These are phyloP conservation scores for Diaporthe australafricana DNA, from an alignment of 2,329 filamentous ascomycete species.

Conservation along the genomic window DNA sequence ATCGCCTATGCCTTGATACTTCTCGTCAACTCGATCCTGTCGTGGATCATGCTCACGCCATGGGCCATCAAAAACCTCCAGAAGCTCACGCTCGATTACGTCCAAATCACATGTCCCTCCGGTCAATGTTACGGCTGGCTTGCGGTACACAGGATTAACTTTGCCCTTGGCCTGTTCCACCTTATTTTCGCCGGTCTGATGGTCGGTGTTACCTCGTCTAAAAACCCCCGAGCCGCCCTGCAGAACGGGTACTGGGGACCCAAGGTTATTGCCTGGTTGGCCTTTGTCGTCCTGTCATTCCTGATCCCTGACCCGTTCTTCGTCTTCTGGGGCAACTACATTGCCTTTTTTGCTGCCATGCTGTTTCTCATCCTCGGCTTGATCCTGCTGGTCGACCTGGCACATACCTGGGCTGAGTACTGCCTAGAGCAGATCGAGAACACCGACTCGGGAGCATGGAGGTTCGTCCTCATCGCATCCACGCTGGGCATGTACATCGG, in stretches of 20 bases:
- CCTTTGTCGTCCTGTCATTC: conserved; percentile 89
- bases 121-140: conserved; percentile 96
- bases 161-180: conserved; percentile 94
- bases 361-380: conserved; percentile 93
- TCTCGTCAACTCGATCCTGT: conserved; percentile 94
- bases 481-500: conserved; percentile 94
- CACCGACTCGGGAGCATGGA: conserved; percentile 86
- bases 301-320: conserved; percentile 96
- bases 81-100: conserved; percentile 92
- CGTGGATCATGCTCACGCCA: conserved; percentile 99
- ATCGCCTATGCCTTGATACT: conserved; percentile 95
- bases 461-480: conserved; percentile 87
- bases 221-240: conserved; percentile 85
- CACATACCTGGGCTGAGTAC: conserved; percentile 97
- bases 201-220: conserved; percentile 87
- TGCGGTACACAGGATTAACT: conserved; percentile 97
- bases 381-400: conserved; percentile 92
- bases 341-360: conserved; percentile 88
- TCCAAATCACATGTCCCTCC: conserved; percentile 92
- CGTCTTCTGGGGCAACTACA: conserved; percentile 94
- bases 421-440: conserved; percentile 94
- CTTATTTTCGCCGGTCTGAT: conserved; percentile 86
- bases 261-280: conserved; percentile 91
- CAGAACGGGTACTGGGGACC: conserved; percentile 99
- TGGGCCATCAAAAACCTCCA: conserved; percentile 98